Base-by-base conservation (phyloP, 1,284 basidiomycete genomes). In the Ustilago cynodontis region DNA sequence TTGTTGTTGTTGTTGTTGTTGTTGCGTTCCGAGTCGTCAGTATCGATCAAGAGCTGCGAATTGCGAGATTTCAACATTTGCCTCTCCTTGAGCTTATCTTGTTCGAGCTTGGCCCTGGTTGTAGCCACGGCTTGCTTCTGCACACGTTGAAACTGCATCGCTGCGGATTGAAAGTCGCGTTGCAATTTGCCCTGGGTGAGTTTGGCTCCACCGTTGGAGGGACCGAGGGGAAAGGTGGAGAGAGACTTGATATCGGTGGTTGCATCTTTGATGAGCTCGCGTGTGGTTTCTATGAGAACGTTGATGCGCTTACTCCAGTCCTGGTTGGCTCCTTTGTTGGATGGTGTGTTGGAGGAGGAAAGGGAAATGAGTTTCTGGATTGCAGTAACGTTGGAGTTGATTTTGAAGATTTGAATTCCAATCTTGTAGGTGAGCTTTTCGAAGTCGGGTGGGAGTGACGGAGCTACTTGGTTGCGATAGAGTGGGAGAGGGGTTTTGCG, bases 371-470 rank as follows among this genome's bases (percentile, higher is more conserved):
- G 89, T 85, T 94, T 94, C 83, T 94, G 88, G 59, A 99, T 96
- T 14, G 93, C 95, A 81, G 95, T 93, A 7, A 98, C 94, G 87
- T 99, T 99, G 70, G 93, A 91, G 84, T 97, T 96, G 88, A 99
- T 94, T 90, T 98, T 98, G 91, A 99, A 98, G 70, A 98, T 93
- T 86, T 98, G 96, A 18, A 98, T 89, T 1, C 94, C 94, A 57
- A 99, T 89, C 20, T 93, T 92, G 28, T 92, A 92, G 82, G 97
- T 94, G 20, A 98, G 88, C 49, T 88, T 88, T 22, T 90, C 88
- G 86, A 98, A 99, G 45, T 82, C 83, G 3, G 72, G 69, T 18
- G 64, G 65, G 14, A 65, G 43, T 0, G 66, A 43, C 13, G 59
- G 43, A 20, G 72, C 54, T 39, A 60, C 60, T 52, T 80, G 50